Conservation (phyloP, 2,329 filamentous ascomycete species). For the Tolypocladium paradoxum region DNA sequence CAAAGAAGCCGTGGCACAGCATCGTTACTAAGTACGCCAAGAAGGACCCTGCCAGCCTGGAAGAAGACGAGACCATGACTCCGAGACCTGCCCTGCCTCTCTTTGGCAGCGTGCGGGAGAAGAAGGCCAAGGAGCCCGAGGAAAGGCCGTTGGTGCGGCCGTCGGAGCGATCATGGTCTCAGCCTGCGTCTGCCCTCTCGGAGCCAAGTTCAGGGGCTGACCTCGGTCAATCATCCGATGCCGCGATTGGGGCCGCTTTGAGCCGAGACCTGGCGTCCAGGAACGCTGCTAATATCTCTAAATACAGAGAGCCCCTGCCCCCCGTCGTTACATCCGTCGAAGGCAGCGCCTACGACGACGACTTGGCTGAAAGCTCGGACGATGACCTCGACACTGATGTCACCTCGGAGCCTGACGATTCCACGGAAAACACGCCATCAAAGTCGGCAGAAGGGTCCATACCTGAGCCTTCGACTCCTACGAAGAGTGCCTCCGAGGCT, state of each 20-base stretch:
- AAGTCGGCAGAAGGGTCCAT: not conserved
- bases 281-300: slow-evolving; percentile 45
- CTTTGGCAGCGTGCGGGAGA: slow-evolving; percentile 64
- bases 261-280: slow-evolving; percentile 41
- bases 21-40: slow-evolving; percentile 36
- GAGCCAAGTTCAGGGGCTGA: not conserved
- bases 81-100: slow-evolving; percentile 63
- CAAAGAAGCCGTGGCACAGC: slow-evolving; percentile 39
- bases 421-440: not conserved
- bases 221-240: slow-evolving; percentile 47
- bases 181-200: slow-evolving; percentile 1
- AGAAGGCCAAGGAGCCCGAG: slow-evolving; percentile 39
- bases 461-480: not conserved
- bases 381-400: slow-evolving; percentile 14
- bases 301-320: slow-evolving; percentile 54
- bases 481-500: not conserved
- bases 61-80: slow-evolving; percentile 61
- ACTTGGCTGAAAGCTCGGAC: slow-evolving; percentile 30
- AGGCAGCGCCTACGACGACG: slow-evolving; percentile 51
- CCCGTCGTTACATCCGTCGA: slow-evolving; percentile 62
- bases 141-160: slow-evolving; percentile 51
- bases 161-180: slow-evolving; percentile 22
- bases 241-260: slow-evolving; percentile 44
- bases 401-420: slow-evolving; percentile 5
- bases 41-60: slow-evolving; percentile 33